Percentiles rank a stretch among this genome's conserved stretches.
These are phyloP conservation scores for sweet orange (Citrus sinensis) DNA, from an alignment of 345 rosid species.

Conservation along the genomic window DNA sequence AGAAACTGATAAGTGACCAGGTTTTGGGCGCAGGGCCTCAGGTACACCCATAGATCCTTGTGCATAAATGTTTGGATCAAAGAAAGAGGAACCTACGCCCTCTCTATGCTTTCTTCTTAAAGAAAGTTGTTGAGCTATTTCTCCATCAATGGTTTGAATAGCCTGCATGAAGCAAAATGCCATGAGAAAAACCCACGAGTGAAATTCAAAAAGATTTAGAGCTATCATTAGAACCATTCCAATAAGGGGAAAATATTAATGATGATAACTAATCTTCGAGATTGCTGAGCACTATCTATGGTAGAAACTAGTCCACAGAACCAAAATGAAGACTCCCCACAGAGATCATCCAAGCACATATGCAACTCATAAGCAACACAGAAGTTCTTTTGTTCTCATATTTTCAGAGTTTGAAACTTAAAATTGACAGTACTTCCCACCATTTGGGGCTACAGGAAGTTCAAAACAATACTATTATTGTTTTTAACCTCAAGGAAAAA, in stretches of 20 bases:
- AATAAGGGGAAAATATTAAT: background rate
- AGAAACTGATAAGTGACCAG: constrained; percentile 82
- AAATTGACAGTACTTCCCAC: background rate
- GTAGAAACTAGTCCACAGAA: background rate
- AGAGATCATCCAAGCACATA: background rate
- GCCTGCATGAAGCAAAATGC: constrained; percentile 44
- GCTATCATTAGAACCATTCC: background rate
- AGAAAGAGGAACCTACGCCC: constrained; percentile 57
- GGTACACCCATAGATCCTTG: constrained; percentile 83
- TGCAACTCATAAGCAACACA: background rate
- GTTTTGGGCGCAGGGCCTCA: constrained; percentile 90
- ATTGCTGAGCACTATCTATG: background rate
- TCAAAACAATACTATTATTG: background rate
- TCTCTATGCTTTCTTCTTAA: constrained; percentile 92
- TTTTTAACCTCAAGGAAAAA: background rate
- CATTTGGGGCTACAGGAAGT: background rate
- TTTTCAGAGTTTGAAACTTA: background rate
- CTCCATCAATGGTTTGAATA: constrained; percentile 83
- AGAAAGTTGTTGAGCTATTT: constrained; percentile 72
- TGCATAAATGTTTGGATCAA: constrained; percentile 65
- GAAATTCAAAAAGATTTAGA: background rate
- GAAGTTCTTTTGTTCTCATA: background rate
- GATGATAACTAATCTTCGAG: background rate
- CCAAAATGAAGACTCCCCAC: background rate
- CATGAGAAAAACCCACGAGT: background rate